These are phyloP conservation scores for Geotrichum macrosporum DNA, from an alignment of 1,139 yeast species.

Conservation along the genomic window DNA sequence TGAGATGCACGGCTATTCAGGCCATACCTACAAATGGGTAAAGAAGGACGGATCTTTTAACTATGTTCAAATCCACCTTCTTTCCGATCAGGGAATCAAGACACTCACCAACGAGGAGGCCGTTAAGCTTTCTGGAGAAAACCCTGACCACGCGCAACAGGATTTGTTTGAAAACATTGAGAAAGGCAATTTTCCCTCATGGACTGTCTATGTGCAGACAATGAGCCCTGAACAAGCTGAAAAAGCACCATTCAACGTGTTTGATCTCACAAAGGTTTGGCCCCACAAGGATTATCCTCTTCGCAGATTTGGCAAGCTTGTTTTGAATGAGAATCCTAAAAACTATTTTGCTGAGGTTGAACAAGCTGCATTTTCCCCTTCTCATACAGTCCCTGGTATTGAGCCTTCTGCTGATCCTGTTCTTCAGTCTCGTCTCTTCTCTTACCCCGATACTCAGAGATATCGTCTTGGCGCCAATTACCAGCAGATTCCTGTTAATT, in stretches of 20 bases:
- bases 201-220: slow-evolving; percentile 64
- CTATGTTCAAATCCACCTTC: slow-evolving; percentile 64
- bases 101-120: slow-evolving; percentile 56
- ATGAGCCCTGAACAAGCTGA: slow-evolving; percentile 72
- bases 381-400: slow-evolving; percentile 79
- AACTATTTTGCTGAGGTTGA: slow-evolving; percentile 80
- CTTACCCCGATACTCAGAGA: slow-evolving; percentile 78
- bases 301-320: slow-evolving; percentile 67
- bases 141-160: slow-evolving; percentile 60
- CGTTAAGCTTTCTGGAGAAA: slow-evolving; percentile 49
- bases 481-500: slow-evolving; percentile 70
- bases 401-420: slow-evolving; percentile 87
- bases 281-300: slow-evolving; percentile 73
- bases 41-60: slow-evolving; percentile 59
- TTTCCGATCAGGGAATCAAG: slow-evolving; percentile 60
- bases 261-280: slow-evolving; percentile 77
- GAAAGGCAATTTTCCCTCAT: slow-evolving; percentile 56
- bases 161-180: slow-evolving; percentile 57
- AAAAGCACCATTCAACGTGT: slow-evolving; percentile 48
- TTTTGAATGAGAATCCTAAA: slow-evolving; percentile 66
- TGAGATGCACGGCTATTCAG: slow-evolving; percentile 70
- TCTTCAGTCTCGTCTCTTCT: slow-evolving; percentile 75
- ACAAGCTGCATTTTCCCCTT: slow-evolving; percentile 78
- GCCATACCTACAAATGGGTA: slow-evolving; percentile 69
- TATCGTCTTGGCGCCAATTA: slow-evolving; percentile 67